Percentiles rank a stretch among this genome's conserved stretches.
These are phyloP conservation scores for Backusella tarrabulga DNA, from an alignment of 192 early-diverging fungal species.

Conservation along the genomic window DNA sequence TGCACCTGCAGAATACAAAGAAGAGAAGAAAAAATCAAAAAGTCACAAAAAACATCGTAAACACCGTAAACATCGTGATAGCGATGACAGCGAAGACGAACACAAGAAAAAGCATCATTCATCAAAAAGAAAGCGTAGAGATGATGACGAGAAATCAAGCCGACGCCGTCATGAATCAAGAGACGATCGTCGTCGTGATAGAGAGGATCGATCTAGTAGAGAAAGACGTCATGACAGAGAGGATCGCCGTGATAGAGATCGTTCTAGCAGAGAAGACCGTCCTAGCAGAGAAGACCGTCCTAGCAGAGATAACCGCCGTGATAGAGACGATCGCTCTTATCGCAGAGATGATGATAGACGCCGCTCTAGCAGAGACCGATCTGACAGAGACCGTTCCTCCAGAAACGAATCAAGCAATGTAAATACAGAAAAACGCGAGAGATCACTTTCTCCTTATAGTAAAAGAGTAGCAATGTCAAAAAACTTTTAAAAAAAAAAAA, in stretches of 20 bases:
- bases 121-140: constrained; percentile 2
- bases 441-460: constrained; percentile 16
- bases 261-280: not conserved
- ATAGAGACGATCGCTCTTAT: not conserved
- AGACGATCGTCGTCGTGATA: not conserved
- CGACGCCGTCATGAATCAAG: not conserved
- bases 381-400: not conserved
- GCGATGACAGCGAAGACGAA: not conserved
- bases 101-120: not conserved
- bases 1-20: constrained; percentile 61
- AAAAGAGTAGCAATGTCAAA: constrained; percentile 3
- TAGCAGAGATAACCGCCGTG: not conserved
- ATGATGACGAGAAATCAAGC: not conserved
- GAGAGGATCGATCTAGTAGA: not conserved
- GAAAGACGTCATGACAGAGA: not conserved
- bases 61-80: constrained; percentile 31
- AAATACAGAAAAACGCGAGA: not conserved
- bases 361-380: not conserved
- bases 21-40: constrained; percentile 57
- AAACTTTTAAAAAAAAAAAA: not conserved
- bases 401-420: not conserved
- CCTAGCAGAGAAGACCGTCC: not conserved
- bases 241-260: not conserved
- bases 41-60: constrained; percentile 86
- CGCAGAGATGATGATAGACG: not conserved